Evolutionary conservation across 2,329 filamentous ascomycete species (phyloP), one percentile per base, ranked within the genome.

Genomic region (Helicocarpus griseus): DNA sequence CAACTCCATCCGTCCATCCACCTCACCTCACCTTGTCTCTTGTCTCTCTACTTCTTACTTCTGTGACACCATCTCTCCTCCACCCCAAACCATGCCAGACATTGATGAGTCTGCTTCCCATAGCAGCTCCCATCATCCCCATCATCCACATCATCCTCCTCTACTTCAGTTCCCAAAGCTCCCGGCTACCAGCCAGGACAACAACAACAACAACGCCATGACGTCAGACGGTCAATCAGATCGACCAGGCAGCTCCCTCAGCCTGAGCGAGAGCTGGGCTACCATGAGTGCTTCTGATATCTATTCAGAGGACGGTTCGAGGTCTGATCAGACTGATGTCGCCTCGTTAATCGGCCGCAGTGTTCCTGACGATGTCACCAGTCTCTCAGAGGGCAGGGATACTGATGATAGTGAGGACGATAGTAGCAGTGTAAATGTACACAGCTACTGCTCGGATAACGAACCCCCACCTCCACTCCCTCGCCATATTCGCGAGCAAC

Each of bases 251-350:
- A 64, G 55, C 48, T 63, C 69, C 9, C 59, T 74, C 53, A 70
- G 69, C 9, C 59, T 74, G 53, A 70, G 69, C 51, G 72, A 73
- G 50, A 74, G 72, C 57, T 74, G 72, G 72, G 69, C 72, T 19
- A 71, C 69, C 2, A 60, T 74, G 52, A 70, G 69, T 49, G 64
- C 63, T n/a, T 68, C 68, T 17, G 71, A 74, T 53, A 60, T 65
- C 21, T 67, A 70, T 48, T 72, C 70, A 2, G 71, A 73, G 52
- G 71, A 75, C 57, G 72, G 70, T 47, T 61, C 65, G 51, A 68
- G 63, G 31, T 74, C 72, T 2, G 71, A 73, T 36, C 64, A 68
- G 47, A 72, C 72, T 9, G 71, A 74, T 57, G 55, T 62, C 22
- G 69, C 63, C 14, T 75, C 72, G 21, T 57, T 75, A 43, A 66